phyloP scores from a whole-genome alignment of 2,329 filamentous ascomycete species.

The Penicillium sp. region DNA sequence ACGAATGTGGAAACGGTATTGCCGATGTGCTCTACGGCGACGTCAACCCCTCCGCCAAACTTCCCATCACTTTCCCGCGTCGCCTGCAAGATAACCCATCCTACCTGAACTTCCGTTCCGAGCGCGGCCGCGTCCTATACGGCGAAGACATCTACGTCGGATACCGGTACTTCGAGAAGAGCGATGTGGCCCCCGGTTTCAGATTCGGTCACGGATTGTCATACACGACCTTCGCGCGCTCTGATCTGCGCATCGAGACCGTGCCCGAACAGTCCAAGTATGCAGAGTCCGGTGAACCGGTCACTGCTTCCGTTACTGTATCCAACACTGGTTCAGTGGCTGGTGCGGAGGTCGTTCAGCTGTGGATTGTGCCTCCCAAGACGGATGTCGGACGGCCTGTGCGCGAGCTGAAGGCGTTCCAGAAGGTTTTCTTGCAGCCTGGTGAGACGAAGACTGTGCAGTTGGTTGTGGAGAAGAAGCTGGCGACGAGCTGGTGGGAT shows the following conservation, averaged over 20 bases:
- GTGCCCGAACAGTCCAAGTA: conserved; percentile 37
- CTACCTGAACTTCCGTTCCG: conserved; percentile 72
- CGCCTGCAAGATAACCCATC: conserved; percentile 71
- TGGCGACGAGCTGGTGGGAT: conserved; percentile 70
- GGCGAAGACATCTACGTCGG: conserved; percentile 81
- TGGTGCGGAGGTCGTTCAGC: conserved; percentile 59
- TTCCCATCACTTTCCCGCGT: conserved; percentile 72
- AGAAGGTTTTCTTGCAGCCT: conserved; percentile 63
- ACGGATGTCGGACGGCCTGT: conserved; percentile 57
- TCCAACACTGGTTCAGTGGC: conserved; percentile 57
- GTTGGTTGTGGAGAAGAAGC: conserved; percentile 63
- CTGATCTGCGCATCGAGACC: conserved; percentile 44
- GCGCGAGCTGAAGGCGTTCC: conserved; percentile 67
- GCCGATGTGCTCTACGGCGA: conserved; percentile 76
- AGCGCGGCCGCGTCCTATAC: conserved; percentile 72
- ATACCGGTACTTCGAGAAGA: conserved; percentile 77
- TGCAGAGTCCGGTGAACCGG: conserved; percentile 45
- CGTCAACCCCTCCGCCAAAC: conserved; percentile 72
- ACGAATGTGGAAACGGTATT: conserved; percentile 80
- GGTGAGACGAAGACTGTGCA: conserved; percentile 61
- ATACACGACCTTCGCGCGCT: conserved; percentile 69
- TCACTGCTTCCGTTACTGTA: conserved; percentile 51
- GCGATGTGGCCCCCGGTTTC: conserved; percentile 67
- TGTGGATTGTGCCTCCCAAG: conserved; percentile 52
- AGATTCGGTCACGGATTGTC: conserved; percentile 79